These are phyloP conservation scores for Phytophthora chlamydospora DNA, from an alignment of 352 stramenopile genomes.

Conservation along the genomic window DNA sequence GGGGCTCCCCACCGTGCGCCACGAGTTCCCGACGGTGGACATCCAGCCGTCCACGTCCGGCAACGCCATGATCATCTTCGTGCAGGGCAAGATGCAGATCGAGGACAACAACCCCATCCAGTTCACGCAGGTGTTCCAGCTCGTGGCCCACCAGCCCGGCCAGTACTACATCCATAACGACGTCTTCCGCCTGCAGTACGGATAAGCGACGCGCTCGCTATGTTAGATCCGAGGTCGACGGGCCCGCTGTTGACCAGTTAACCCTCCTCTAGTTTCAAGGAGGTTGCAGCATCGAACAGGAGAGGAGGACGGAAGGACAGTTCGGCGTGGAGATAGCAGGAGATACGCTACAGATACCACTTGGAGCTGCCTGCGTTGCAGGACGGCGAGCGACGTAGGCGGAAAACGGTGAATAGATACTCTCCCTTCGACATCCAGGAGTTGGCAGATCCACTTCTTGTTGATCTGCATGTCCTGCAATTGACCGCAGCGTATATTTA, in stretches of 20 bases:
- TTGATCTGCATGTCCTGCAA: conserved; percentile 6
- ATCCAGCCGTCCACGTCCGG: conserved; percentile 92
- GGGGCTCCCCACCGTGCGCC: conserved; percentile 63
- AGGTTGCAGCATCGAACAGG: conserved; percentile 3
- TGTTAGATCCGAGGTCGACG: conserved; percentile 20
- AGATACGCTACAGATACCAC: conserved; percentile 30
- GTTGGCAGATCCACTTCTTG: conserved; percentile 7
- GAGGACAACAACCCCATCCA: conserved; percentile 94
- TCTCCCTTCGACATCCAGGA: conserved; percentile 16
- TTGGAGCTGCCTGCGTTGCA: conserved; percentile 22
- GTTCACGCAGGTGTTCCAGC: conserved; percentile 98
- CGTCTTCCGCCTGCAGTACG: conserved; percentile 98
- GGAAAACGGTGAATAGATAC: conserved; percentile 43
- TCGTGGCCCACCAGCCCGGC: conserved; percentile 91
- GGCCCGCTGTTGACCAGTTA: neutral
- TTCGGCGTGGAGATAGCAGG: conserved; percentile 17
- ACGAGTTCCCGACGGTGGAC: conserved; percentile 91
- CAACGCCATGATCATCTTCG: conserved; percentile 96
- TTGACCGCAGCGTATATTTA: conserved; percentile 31
- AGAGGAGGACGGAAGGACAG: conserved; percentile 9
- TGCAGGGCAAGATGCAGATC: conserved; percentile 94
- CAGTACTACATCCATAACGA: conserved; percentile 99
- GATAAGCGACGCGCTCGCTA: conserved; percentile 55
- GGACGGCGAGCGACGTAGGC: conserved; percentile 21
- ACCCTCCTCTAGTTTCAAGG: conserved; percentile 9